Percentiles rank a stretch among this genome's conserved stretches.
Conservation (phyloP, 2,329 filamentous ascomycete genomes). For the Hypoxylon sp. region DNA sequence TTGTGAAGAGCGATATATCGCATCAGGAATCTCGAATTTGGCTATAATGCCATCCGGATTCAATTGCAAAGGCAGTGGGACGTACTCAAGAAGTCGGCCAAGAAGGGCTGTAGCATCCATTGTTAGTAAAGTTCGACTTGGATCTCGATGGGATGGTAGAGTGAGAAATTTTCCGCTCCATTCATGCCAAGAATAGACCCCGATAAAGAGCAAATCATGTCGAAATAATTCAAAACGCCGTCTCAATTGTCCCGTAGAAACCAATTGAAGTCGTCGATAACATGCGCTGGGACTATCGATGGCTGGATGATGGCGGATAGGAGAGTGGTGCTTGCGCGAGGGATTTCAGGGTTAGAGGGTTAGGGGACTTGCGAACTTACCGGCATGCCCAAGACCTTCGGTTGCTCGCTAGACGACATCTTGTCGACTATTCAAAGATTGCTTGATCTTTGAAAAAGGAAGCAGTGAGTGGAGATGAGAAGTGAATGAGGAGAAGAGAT, state of each 20-base stretch:
- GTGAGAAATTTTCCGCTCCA: constrained; percentile 39
- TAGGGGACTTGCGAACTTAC: constrained; percentile 57
- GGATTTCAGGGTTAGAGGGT: constrained; percentile 38
- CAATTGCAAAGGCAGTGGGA: constrained; percentile 56
- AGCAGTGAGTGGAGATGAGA: constrained; percentile 74
- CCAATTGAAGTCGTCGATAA: constrained; percentile 48
- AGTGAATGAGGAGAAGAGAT: constrained; percentile 47
- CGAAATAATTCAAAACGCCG: constrained; percentile 25
- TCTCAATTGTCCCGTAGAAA: constrained; percentile 18
- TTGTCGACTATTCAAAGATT: constrained; percentile 64
- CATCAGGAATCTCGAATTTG: constrained; percentile 31
- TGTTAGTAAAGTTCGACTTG: constrained; percentile 54
- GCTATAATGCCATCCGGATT: constrained; percentile 20
- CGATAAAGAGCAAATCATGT: constrained; percentile 19
- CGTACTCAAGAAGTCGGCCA: constrained; percentile 99
- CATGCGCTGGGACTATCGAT: constrained; percentile 45
- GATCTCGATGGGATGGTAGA: constrained; percentile 10
- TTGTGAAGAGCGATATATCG: constrained; percentile 7
- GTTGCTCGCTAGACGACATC: constrained; percentile 70
- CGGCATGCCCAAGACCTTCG: constrained; percentile 77
- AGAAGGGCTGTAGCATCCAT: constrained; percentile 78
- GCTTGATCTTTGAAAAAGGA: constrained; percentile 59
- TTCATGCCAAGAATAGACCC: constrained; percentile 26
- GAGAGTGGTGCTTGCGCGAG: constrained; percentile 35
- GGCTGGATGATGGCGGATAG: constrained; percentile 31